Evolutionary conservation across 1,284 basidiomycete species (phyloP), one percentile per base, ranked within the genome.

Genomic region (Ustilago sp.): DNA sequence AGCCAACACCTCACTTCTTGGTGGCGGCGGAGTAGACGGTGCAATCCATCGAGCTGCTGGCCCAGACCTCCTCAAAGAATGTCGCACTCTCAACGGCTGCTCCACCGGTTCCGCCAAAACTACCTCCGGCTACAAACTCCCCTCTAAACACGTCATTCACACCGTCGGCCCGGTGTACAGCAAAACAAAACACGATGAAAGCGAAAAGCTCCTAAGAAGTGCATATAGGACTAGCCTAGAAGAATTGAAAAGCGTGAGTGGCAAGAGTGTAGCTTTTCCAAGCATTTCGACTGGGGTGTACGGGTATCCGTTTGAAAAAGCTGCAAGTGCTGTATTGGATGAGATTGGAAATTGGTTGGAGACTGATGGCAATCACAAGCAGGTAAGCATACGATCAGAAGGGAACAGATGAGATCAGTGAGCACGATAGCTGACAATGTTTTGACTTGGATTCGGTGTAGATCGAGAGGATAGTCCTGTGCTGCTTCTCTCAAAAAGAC

Each of bases 31-130:
- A 51, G 93, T 94, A 38, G 93, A 94, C 83, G 93, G 93, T 3
- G 92, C 93, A 2, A 94, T 95, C 54, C 95, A 98, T 86, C 85
- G 87, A 4, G 94, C 93, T 4, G 95, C 95, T 3, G 95, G 95
- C 2, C 88, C 87, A 0, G 87, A 89, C 23, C 89, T 98, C 5
- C 80, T 92, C 3, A 87, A 89, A 62, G 94, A 95, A 89, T 95
- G 92, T 90, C 81, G 80, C 19, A 45, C 59, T 12, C 71, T 79
- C 31, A 60, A 76, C 35, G 94, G 95, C 8, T 94, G 93, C 80
- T 87, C 90, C 36, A 93, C 93, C 12, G 95, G 95, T 34, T 89
- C 93, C 70, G 91, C 93, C 11, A 95, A 94, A 87, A 91, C 94
- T 55, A 95, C 94, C 4, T 19, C 41, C 2, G 87, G 76, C 0